A percentile compares a stretch with the other conserved stretches of the same genome.
These are phyloP conservation scores for Pistacia vera DNA, from an alignment of 345 rosid species.

Conservation along the genomic window DNA sequence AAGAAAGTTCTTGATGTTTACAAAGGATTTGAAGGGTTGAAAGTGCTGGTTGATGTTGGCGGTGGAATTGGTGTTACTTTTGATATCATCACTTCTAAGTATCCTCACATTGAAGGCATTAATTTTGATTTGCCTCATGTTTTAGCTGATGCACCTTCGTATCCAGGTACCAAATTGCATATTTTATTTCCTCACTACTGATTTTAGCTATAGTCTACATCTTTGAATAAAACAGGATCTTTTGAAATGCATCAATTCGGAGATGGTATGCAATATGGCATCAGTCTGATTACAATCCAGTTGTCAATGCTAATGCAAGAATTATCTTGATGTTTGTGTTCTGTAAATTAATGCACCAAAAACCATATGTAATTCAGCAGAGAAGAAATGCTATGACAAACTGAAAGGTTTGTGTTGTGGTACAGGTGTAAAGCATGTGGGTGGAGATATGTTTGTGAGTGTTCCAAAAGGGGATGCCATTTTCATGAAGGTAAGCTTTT, in stretches of 20 bases:
- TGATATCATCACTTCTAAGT: no score
- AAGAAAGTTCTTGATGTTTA: not conserved
- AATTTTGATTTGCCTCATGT: conserved; percentile 45
- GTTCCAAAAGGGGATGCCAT: conserved; percentile 84
- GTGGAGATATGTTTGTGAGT: conserved; percentile 86
- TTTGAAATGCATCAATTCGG: not conserved
- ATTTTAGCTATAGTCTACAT: no score
- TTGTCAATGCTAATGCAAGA: not conserved
- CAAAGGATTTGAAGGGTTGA: no score
- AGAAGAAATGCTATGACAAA: not conserved
- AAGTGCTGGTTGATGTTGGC: no score
- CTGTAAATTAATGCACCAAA: no score
- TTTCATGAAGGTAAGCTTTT: conserved; percentile 78
- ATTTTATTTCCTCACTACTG: no score
- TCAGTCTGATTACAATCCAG: no score
- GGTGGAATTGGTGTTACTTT: no score
- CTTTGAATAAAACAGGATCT: no score
- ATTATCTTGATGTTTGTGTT: no score
- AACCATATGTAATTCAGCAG: no score
- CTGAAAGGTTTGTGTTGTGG: not conserved
- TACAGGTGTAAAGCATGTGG: conserved; percentile 75
- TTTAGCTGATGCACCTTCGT: conserved; percentile 31
- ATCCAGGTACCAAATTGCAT: conserved; percentile 39
- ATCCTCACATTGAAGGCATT: not conserved
- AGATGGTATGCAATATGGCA: not conserved